Percentiles rank a stretch among this genome's conserved stretches.
Evolutionary conservation across 805 yeast genomes (phyloP).

Genomic region (Ogataea ramenticola): DNA sequence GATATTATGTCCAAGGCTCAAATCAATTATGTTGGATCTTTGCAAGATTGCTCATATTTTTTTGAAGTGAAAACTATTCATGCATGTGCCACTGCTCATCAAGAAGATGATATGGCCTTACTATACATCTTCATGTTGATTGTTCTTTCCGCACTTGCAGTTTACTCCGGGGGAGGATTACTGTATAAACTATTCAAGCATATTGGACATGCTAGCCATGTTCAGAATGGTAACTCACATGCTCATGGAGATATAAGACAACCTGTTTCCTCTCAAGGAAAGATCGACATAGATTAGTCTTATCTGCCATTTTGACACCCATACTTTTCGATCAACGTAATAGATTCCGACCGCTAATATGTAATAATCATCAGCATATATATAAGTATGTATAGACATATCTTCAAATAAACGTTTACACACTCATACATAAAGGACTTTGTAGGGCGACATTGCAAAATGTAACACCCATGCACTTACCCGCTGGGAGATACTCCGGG

Average conservation of each 20-base stretch:
- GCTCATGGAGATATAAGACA: no score
- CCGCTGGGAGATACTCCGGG: not conserved
- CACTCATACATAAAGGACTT: no score
- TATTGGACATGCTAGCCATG: not conserved
- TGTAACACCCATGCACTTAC: no score
- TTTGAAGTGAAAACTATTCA: constrained; percentile 80
- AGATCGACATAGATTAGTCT: no score
- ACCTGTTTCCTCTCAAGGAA: no score
- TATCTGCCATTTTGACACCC: no score
- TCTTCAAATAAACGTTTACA: no score
- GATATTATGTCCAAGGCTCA: constrained; percentile 60
- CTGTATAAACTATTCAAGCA: not conserved
- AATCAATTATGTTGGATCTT: constrained; percentile 61
- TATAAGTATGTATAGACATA: no score
- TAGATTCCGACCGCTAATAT: no score
- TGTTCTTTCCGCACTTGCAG: constrained; percentile 31
- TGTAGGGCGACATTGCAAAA: no score
- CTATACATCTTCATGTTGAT: constrained; percentile 59
- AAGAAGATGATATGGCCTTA: constrained; percentile 55
- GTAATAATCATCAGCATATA: no score
- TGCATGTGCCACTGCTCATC: constrained; percentile 78
- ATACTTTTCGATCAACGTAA: no score
- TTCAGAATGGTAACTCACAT: not conserved
- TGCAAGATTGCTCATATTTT: constrained; percentile 72
- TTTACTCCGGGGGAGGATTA: constrained; percentile 35